Evolutionary conservation across 2,329 filamentous ascomycete genomes (phyloP).

Genomic region (Fusarium fujikuroi): DNA sequence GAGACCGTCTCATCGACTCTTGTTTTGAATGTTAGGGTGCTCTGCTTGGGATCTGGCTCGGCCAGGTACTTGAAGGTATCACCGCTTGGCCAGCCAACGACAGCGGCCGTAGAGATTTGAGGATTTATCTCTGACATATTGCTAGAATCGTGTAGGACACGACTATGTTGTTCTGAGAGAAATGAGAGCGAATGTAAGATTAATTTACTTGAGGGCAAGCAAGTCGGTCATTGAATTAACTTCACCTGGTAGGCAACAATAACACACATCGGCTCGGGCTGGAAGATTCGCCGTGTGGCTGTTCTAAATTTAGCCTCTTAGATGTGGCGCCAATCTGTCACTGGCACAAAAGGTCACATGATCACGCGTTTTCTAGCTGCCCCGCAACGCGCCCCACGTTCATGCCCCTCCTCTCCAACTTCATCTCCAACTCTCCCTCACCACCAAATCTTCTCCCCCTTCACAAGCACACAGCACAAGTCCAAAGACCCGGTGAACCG

Average conservation of each 20-base stretch:
- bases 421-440: not conserved
- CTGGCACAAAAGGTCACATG: not conserved
- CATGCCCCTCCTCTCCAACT: not conserved
- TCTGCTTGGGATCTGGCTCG: not conserved
- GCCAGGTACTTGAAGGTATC: not conserved
- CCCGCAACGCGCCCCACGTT: not conserved
- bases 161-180: accelerated
- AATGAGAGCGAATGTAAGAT: not conserved
- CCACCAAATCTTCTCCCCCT: not conserved
- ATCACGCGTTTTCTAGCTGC: not conserved
- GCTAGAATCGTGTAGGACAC: accelerated
- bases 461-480: not conserved
- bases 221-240: not conserved
- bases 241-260: not conserved
- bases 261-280: not conserved
- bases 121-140: not conserved
- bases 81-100: not conserved
- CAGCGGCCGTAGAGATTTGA: not conserved
- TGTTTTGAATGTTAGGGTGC: not conserved
- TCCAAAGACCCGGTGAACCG: not conserved
- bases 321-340: not conserved
- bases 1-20: accelerated
- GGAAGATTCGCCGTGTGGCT: not conserved
- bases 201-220: too few species aligned
- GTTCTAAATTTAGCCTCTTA: not conserved